phyloP scores from a whole-genome alignment of 257 asterid species.

The Przewalskia tangutica region DNA sequence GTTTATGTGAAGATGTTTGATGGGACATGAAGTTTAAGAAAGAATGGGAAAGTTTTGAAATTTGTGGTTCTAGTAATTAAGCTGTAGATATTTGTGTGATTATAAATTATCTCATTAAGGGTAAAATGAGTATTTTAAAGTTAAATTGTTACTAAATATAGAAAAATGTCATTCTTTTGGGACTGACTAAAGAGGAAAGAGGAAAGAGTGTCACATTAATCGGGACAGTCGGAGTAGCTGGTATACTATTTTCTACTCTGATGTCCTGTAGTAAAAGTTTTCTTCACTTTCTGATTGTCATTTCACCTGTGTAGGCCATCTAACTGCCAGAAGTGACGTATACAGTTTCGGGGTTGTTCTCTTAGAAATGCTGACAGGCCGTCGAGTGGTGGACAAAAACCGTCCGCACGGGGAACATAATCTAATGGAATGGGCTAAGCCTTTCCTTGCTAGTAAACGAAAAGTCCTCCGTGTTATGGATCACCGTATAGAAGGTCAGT shows the following conservation, averaged over 20 bases:
- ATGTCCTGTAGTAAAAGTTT: not conserved
- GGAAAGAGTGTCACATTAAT: no score
- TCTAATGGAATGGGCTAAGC: slow-evolving; percentile 39
- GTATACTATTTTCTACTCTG: no score
- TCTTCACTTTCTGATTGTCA: not conserved
- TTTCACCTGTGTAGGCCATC: slow-evolving; percentile 22
- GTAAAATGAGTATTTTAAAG: no score
- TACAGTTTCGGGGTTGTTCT: slow-evolving; percentile 44
- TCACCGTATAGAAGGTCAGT: slow-evolving; percentile 36
- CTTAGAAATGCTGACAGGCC: slow-evolving; percentile 36
- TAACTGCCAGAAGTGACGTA: slow-evolving; percentile 34
- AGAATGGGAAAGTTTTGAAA: not conserved
- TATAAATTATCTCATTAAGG: no score
- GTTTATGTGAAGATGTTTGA: no score
- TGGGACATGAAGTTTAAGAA: not conserved
- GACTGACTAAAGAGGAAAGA: no score
- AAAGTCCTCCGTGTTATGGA: slow-evolving; percentile 29
- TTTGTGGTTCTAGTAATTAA: not conserved
- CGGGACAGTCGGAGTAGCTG: no score
- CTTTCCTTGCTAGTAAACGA: slow-evolving; percentile 29
- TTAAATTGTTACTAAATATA: no score
- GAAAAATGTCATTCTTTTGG: not conserved
- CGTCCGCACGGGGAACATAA: slow-evolving; percentile 34
- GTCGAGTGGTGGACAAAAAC: slow-evolving; percentile 32
- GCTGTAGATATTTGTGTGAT: no score